Evolutionary conservation across 1,139 yeast species (phyloP).

Genomic region (Taphrina betulina): DNA sequence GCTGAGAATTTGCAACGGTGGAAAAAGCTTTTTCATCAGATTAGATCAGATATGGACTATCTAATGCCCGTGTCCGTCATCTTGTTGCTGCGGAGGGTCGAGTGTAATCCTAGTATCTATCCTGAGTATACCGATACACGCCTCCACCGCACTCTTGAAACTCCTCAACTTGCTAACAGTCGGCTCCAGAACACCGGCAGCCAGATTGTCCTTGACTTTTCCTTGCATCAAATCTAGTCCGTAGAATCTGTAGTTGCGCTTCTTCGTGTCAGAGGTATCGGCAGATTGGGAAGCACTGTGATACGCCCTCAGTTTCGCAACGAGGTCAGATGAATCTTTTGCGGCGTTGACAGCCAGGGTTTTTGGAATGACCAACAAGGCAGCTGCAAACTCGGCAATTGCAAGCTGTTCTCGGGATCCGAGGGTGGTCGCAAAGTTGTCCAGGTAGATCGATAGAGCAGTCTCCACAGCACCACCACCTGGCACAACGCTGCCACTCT

Average conservation of each 20-base stretch:
- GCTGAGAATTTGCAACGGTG: too few species aligned
- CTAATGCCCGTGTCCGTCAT: conserved; percentile 54
- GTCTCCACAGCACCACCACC: conserved; percentile 99
- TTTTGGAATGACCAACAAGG: conserved; percentile 89
- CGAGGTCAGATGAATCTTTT: conserved; percentile 90
- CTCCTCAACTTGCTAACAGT: conserved; percentile 89
- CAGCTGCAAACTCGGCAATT: conserved; percentile 93
- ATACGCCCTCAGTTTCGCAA: conserved; percentile 91
- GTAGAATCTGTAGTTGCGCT: conserved; percentile 80
- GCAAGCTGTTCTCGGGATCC: conserved; percentile 98
- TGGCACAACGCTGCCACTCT: conserved; percentile 91
- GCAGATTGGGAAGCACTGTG: conserved; percentile 95
- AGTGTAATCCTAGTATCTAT: conserved; percentile 98
- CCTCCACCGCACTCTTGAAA: conserved; percentile 92
- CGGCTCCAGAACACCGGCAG: conserved; percentile 91
- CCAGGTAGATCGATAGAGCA: conserved; percentile 89
- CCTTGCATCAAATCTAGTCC: conserved; percentile 92
- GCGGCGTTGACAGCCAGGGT: conserved; percentile 97
- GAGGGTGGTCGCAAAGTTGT: conserved; percentile 91
- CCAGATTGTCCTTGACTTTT: conserved; percentile 80
- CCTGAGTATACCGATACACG: conserved; percentile 94
- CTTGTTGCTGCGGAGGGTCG: conserved; percentile 88
- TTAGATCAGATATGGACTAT: too few species aligned
- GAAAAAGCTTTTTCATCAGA: too few species aligned
- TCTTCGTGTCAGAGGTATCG: conserved; percentile 72